Base-by-base conservation (phyloP, 306 rosid species). In the Prunus armeniaca region DNA sequence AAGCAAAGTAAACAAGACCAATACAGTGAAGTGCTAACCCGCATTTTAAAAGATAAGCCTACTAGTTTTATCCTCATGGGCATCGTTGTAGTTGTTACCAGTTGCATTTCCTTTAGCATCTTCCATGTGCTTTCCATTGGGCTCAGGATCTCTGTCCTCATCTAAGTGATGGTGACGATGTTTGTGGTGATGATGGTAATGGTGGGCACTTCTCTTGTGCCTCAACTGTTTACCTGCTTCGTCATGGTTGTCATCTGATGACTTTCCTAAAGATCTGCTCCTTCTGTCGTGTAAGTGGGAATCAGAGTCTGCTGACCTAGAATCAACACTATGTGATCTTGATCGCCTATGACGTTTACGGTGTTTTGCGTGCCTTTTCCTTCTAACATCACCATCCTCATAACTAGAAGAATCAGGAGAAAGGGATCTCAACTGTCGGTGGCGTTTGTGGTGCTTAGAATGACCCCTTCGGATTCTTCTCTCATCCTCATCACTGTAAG, bases 361-460 rank as follows among this genome's bases (percentile, higher is more conserved):
- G 81, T 81, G 87, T 76, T 80, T 89, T 20, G 43, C 78, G 64
- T 30, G 86, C 55, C 83, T 74, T 80, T 64, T 86, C 78, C 83
- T 85, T 25, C 43, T 56, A 72, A 75, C 63, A 78, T 56, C 65
- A 81, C 14, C 86, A 70, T 84, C 86, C 72, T 74, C 84, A 41
- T 74, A 69, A 67, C 76, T 78, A 10, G 83, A 87, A 52, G 80
- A 71, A 67, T 88, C 89, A 8, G 87, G 81, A 58, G 82, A 79
- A 66, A 73, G 68, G 50, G 65, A 75, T 46, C 88, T 86, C 2
- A 78, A 73, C n/a, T n/a, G 82, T 0, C 81, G 75, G 47, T 75
- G 90, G 76, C 65, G 93, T 76, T 81, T 92, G 69, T 77, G 77
- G 67, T 76, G 90, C 88, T 76, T 87, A 34, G 82, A 86, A 60